Base-by-base conservation (phyloP, 371 early-diverging fungal genomes). In the Catenaria anguillulae region DNA sequence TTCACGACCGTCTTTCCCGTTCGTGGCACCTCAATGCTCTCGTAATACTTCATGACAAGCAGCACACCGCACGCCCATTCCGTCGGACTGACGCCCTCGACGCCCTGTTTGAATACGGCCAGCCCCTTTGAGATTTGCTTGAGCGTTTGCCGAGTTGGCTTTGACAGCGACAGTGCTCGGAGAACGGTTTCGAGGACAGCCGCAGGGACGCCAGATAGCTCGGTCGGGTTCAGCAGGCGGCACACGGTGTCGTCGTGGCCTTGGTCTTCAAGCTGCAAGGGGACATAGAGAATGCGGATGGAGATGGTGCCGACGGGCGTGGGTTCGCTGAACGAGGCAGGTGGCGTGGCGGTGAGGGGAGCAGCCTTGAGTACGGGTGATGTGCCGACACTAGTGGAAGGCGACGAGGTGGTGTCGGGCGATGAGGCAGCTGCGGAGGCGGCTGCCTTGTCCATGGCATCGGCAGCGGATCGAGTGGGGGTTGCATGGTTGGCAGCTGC, bases 31-130 rank as follows among this genome's bases (percentile, higher is more conserved):
- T 12, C 10, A 43, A 10, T 12, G 19, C 19, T 3, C 45, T 43
- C 45, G 45, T 43, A 46, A 31, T 61, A 46, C 19, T 29, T 23
- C 29, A 13, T 24, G 23, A 61, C 33, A 23, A 61, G 31, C 1
- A 54, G 15, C 23, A 59, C 15, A 4, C 61, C 61, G 17, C 35
- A 34, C 26, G 60, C 26, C 61, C 46, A 61, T 29, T 59, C 55
- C 24, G 26, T 13, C 17, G 24, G 15, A 31, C 60, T 60, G 15
- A 59, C 61, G 5, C 21, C 55, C 4, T 59, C 61, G 26, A 61
- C 26, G 15, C 60, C 61, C 33, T 61, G 60, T 2, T 33, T 8
- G 29, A 54, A 46, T 13, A 26, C 61, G n/a, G 8, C 17, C 6
- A 54, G 29, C 15, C 59, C n/a, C 5, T 23, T 19, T 12, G 17